Evolutionary conservation across 169 alveolate species (phyloP).

Genomic region (Nephromyces sp.): DNA sequence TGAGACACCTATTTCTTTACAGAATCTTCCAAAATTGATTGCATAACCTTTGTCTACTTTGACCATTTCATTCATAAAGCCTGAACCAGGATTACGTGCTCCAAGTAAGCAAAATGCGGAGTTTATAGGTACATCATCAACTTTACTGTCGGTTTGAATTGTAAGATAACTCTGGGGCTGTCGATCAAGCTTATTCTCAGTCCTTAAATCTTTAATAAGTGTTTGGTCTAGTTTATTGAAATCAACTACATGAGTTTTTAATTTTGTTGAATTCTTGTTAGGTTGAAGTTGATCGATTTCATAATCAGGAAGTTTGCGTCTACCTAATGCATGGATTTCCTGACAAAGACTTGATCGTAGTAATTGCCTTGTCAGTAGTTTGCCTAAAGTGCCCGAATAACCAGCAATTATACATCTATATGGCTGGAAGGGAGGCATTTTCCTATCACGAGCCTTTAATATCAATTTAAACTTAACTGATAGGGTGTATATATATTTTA

Average conservation of each 20-base stretch:
- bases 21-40: background rate
- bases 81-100: background rate
- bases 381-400: background rate
- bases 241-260: background rate
- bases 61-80: background rate
- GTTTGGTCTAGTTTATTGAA: background rate
- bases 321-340: background rate
- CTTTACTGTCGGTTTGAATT: background rate
- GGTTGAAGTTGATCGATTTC: background rate
- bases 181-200: background rate
- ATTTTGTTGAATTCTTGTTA: background rate
- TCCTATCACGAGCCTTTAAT: too few species aligned
- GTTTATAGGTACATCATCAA: background rate
- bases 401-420: background rate
- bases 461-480: too few species aligned
- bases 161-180: too few species aligned
- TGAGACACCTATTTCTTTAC: background rate
- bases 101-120: background rate
- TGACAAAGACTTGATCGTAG: background rate
- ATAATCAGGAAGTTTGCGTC: background rate
- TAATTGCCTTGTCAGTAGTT: background rate
- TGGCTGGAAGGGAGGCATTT: conserved; percentile 1
- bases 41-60: background rate
- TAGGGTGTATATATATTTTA: too few species aligned
- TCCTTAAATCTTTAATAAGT: background rate